Evolutionary conservation across 495 filamentous ascomycete species (phyloP), one percentile per base, ranked within the genome.

Genomic region (Neurospora sp.): DNA sequence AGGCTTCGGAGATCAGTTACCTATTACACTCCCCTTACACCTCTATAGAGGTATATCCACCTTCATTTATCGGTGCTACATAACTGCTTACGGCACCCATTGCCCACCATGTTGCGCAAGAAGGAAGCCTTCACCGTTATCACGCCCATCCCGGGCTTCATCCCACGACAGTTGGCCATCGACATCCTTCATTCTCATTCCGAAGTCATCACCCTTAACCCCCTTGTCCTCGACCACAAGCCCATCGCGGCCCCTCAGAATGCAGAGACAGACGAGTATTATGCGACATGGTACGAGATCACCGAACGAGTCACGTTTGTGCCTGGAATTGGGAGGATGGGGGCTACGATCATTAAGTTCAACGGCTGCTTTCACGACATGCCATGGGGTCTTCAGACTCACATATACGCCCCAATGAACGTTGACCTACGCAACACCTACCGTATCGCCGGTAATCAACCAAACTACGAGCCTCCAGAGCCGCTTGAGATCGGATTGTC

Each of bases 131-230:
- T 85, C 74, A 86, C 84, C 8, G 76, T 86, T 17, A 82, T 86
- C 75, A 86, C 83, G 48, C 84, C 84, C 34, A 84, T 86, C 69
- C 84, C 84, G 72, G 77, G 80, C 70, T 86, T 84, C 69, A 86
- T 86, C 70, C 83, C 84, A 21, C 84, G 84, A 73, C 84, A 84
- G 76, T 77, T 83, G 48, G 79, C 84, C 69, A 77, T 86, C 74
- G 84, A 84, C 59, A 81, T 86, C 59, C 81, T 86, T 13, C 77
- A 85, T 73, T 81, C 88, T 72, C 92, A 93, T 78, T 82, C 85
- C 71, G 89, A 89, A 74, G 92, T 94, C 80, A 93, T 94, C 78
- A 90, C 89, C 0, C 84, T 93, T 34, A 94, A 93, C 77, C 92
- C 92, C 0, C 88, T 93, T 31, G 92, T 94, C 19, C 84, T 92